Conservation (phyloP, 73 alveolate species). For the Symbiodinium pilosum region DNA sequence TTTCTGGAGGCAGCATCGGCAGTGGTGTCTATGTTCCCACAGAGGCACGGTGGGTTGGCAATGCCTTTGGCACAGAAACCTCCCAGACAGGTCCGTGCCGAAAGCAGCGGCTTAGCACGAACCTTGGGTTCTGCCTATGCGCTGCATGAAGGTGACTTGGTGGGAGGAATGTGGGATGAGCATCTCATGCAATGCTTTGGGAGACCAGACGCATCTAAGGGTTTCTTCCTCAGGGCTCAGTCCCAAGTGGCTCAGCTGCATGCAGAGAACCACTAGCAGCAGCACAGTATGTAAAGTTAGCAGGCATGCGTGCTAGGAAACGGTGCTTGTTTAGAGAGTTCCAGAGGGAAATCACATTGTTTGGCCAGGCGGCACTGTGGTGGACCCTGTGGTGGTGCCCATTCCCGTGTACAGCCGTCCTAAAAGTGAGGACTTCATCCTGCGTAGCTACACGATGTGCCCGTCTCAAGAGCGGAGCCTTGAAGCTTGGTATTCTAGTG, state of each 20-base stretch:
- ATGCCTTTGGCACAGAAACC: no score
- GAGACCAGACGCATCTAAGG: not conserved
- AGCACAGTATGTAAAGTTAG: no score
- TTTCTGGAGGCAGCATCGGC: not conserved
- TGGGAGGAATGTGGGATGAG: not conserved
- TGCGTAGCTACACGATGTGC: conserved; percentile 75
- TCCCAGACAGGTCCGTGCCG: conserved; percentile 67
- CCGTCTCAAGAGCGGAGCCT: conserved; percentile 21
- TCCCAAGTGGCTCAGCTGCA: not conserved
- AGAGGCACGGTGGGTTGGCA: not conserved
- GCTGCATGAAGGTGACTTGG: conserved; percentile 54
- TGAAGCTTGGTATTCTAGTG: conserved; percentile 31
- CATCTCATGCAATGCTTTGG: no score
- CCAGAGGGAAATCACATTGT: no score
- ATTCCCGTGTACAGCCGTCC: conserved; percentile 90
- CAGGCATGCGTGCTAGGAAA: no score
- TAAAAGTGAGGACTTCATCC: conserved; percentile 66
- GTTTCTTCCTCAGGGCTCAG: not conserved
- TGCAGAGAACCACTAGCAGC: no score
- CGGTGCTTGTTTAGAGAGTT: no score
- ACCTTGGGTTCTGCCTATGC: conserved; percentile 80
- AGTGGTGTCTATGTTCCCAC: not conserved
- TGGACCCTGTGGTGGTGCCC: conserved; percentile 41
- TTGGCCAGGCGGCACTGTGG: not conserved
- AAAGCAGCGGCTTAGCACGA: conserved; percentile 83